These are phyloP conservation scores for Candida sakaeoensis DNA, from an alignment of 805 yeast genomes.

Conservation along the genomic window DNA sequence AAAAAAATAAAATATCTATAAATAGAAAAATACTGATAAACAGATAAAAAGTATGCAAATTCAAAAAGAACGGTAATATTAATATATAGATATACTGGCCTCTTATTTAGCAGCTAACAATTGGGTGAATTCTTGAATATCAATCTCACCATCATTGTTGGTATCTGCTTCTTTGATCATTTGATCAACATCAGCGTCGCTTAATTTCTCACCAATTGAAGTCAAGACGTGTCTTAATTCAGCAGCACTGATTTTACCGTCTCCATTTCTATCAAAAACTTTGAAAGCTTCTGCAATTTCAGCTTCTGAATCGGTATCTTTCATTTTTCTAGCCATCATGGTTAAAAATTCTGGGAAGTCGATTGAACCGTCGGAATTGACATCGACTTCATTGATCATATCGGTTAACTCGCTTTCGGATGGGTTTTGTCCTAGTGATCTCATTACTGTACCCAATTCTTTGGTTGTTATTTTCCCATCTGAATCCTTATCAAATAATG, in stretches of 20 bases:
- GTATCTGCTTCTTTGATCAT: conserved; percentile 96
- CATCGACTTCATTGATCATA: conserved; percentile 95
- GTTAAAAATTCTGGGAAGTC: conserved; percentile 49
- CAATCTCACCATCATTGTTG: conserved; percentile 95
- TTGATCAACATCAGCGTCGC: conserved; percentile 96
- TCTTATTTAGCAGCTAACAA: conserved; percentile 71
- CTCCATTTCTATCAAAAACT: conserved; percentile 95
- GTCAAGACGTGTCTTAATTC: conserved; percentile 96
- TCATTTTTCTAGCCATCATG: conserved; percentile 63
- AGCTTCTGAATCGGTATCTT: conserved; percentile 95
- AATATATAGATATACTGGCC: background rate
- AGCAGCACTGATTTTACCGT: conserved; percentile 94
- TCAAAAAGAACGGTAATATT: background rate
- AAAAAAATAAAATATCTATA: background rate
- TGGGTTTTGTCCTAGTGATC: conserved; percentile 97
- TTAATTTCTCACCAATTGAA: conserved; percentile 93
- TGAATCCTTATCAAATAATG: conserved; percentile 92
- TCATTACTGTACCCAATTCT: conserved; percentile 97
- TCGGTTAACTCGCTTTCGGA: conserved; percentile 94
- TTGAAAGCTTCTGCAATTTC: conserved; percentile 97
- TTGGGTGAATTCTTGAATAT: conserved; percentile 94
- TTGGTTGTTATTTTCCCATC: conserved; percentile 95
- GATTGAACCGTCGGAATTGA: conserved; percentile 80
- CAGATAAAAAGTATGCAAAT: no score
- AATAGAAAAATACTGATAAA: no score